Percentiles rank a stretch among this genome's conserved stretches.
Evolutionary conservation across 208 protist species (phyloP).

Genomic region (Leishmania tarentolae): DNA sequence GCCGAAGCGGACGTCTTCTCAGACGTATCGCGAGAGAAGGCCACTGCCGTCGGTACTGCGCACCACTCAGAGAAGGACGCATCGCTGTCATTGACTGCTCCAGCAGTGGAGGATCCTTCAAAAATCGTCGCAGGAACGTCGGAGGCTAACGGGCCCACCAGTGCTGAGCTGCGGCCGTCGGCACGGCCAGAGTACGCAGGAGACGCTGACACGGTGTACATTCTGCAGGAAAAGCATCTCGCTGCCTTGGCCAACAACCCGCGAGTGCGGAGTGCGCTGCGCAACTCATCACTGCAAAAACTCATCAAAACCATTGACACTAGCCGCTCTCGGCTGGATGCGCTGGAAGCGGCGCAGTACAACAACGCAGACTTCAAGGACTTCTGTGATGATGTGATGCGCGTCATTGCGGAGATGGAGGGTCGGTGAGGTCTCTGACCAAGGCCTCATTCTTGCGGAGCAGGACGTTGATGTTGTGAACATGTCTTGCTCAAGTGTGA

Average conservation of each 20-base stretch:
- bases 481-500: neutral
- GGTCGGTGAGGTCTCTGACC: slow-evolving; percentile 5
- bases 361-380: slow-evolving; percentile 75
- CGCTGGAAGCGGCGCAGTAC: slow-evolving; percentile 75
- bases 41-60: neutral
- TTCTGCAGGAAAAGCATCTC: slow-evolving; percentile 72
- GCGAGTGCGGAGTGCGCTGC: slow-evolving; percentile 52
- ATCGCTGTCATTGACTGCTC: neutral
- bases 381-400: slow-evolving; percentile 70
- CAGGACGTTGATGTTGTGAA: neutral
- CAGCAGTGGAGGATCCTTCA: neutral
- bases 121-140: neutral
- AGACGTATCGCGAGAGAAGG: slow-evolving; percentile 24
- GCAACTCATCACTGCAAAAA: slow-evolving; percentile 55
- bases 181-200: slow-evolving; percentile 18
- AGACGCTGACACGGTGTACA: slow-evolving; percentile 37
- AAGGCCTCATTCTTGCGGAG: neutral
- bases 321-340: slow-evolving; percentile 74
- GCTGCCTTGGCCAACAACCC: slow-evolving; percentile 48
- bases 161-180: neutral
- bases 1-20: slow-evolving; percentile 33
- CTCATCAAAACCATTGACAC: slow-evolving; percentile 67
- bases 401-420: slow-evolving; percentile 42
- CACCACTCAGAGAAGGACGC: neutral
- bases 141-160: neutral